Evolutionary conservation across 177 flowering plant genomes (phyloP).

Genomic region (Tripterygium wilfordii): DNA sequence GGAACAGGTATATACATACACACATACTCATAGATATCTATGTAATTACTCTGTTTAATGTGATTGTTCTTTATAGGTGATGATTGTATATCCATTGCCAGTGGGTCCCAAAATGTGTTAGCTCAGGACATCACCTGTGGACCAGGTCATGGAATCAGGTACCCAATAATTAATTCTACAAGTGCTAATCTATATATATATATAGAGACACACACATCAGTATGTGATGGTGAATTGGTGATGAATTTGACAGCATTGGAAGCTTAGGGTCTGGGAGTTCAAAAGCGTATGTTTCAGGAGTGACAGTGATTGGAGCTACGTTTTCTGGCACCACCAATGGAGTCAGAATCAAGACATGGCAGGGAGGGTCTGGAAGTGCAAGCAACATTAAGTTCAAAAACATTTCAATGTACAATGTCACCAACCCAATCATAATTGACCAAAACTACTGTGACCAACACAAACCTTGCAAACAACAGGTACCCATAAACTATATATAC

Average conservation of each 20-base stretch:
- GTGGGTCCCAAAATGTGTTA: conserved; percentile 52
- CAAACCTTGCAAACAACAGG: conserved; percentile 58
- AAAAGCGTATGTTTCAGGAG: conserved; percentile 57
- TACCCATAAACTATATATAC: conserved; percentile 4
- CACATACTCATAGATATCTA: too few relatives aligned
- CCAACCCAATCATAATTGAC: conserved; percentile 74
- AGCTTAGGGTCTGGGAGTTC: conserved; percentile 60
- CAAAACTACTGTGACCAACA: conserved; percentile 74
- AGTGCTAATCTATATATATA: too few relatives aligned
- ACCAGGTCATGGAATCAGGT: conserved; percentile 98
- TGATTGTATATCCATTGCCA: conserved; percentile 82
- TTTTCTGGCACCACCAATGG: conserved; percentile 72
- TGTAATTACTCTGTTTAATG: too few relatives aligned
- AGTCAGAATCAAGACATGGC: conserved; percentile 87
- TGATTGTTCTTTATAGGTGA: too few relatives aligned
- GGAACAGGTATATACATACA: conserved; percentile 69
- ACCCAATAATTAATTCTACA: too few relatives aligned
- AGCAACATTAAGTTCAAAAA: conserved; percentile 59
- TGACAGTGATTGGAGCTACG: conserved; percentile 49
- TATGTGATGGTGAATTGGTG: too few relatives aligned
- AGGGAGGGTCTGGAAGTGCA: conserved; percentile 84
- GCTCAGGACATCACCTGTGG: conserved; percentile 63
- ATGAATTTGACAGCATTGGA: conserved; percentile 91
- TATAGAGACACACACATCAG: too few relatives aligned
- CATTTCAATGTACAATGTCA: conserved; percentile 50